A percentile compares a stretch with the other conserved stretches of the same genome.
Evolutionary conservation across 148 eudicot species (phyloP).

Genomic region (Oxyria digyna): DNA sequence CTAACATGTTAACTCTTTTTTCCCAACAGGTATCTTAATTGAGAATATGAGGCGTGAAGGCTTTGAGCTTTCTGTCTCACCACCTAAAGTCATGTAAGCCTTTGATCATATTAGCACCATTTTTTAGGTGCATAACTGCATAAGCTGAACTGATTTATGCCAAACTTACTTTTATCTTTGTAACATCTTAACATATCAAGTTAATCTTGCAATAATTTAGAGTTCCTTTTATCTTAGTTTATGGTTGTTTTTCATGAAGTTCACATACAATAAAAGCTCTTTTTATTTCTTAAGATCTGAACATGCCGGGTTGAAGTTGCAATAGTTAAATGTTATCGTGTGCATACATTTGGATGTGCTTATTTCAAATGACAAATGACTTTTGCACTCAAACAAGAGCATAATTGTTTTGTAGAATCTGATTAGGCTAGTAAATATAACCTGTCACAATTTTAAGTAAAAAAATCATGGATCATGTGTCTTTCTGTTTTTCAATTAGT

Average conservation of each 20-base stretch:
- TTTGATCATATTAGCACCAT: neutral
- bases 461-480: neutral
- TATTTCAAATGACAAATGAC: neutral
- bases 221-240: no score
- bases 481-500: neutral
- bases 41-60: conserved; percentile 99
- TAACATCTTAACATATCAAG: no score
- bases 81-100: conserved; percentile 96
- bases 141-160: neutral
- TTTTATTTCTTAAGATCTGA: neutral
- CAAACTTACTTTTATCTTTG: neutral
- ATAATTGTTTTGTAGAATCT: neutral
- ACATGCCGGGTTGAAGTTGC: neutral
- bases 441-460: neutral
- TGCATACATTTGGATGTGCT: neutral
- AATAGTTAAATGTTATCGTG: neutral
- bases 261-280: no score
- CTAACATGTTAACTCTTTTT: neutral
- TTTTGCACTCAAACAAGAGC: neutral
- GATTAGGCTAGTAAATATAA: neutral
- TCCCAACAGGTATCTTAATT: conserved; percentile 65
- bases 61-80: conserved; percentile 94
- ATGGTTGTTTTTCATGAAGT: no score
- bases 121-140: no score
- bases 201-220: no score